Evolutionary conservation across 2,329 filamentous ascomycete species (phyloP), one percentile per base, ranked within the genome.

Genomic region (Arthrocladium fulminans): DNA sequence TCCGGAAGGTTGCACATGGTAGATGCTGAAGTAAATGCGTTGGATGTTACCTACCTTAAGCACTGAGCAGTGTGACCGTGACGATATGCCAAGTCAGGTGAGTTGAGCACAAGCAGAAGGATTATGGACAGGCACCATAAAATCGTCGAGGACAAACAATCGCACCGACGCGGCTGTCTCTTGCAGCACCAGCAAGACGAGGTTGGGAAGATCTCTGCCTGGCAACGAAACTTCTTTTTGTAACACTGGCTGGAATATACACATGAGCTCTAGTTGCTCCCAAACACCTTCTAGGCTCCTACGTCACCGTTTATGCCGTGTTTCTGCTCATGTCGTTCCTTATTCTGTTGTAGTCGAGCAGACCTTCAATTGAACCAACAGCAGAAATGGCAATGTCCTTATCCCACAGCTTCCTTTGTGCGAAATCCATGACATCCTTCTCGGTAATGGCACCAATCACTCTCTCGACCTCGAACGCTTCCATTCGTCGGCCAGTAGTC

Each of bases 351-450:
- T 70, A 70, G 61, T 70, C 77, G 54, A 82, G 66, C 58, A 83
- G 67, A 66, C 82, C 90, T 79, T 97, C 92, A 64, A 97, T 88
- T 73, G 81, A 83, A 59, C 92, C 92, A 58, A 97, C 86, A 27
- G 90, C 92, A 66, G 83, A 89, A 68, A 98, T 79, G 63, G 92
- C 92, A 62, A 98, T 76, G 67, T 98, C 92, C 72, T 90, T 85
- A 73, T 98, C 92, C 92, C 92, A 98, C 53, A 98, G 75, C 75
- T 92, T 95, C 71, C 82, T 81, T 77, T 86, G 84, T 63, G 90
- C 90, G 67, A 97, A 98, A 63, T 85, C 81, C 86, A 96, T 96
- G 57, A 98, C 87, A 63, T 97, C 88, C 77, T 94, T 94, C 72
- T 89, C 88, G 57, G 88, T 88, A 65, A 98, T 90, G 61, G 74